These are phyloP conservation scores for Boletus semigastroideus DNA, from an alignment of 1,284 basidiomycete species.

Conservation along the genomic window DNA sequence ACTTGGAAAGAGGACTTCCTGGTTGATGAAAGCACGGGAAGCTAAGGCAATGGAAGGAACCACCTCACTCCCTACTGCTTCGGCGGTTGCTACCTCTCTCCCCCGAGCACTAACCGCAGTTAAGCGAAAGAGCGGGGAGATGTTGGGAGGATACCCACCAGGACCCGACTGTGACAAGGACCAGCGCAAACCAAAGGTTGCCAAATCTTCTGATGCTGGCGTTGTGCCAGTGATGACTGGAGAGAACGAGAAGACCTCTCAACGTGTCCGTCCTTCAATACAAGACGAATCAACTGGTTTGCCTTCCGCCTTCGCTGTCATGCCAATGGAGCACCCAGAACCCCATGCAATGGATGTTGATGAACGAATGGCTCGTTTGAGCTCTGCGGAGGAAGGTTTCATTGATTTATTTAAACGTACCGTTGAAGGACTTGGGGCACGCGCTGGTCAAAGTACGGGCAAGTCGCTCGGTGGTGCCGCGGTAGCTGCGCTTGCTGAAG, in stretches of 20 bases:
- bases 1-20: conserved; percentile 67
- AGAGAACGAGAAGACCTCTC: conserved; percentile 10
- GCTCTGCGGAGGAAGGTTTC: conserved; percentile 43
- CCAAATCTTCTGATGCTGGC: conserved; percentile 43
- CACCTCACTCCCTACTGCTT: conserved; percentile 40
- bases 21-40: conserved; percentile 74
- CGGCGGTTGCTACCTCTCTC: conserved; percentile 7
- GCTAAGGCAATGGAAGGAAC: conserved; percentile 65
- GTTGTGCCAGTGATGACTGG: conserved; percentile 33
- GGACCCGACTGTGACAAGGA: conserved; percentile 32
- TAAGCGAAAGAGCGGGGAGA: conserved; percentile 71
- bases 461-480: conserved; percentile 61
- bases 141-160: conserved; percentile 33
- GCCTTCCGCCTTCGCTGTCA: not conserved
- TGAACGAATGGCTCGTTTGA: conserved; percentile 12
- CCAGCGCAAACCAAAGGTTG: conserved; percentile 48
- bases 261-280: conserved; percentile 2
- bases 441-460: conserved; percentile 55
- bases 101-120: conserved; percentile 26
- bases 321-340: conserved; percentile 1
- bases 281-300: conserved; percentile 5
- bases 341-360: conserved; percentile 15
- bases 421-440: conserved; percentile 64
- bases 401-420: conserved; percentile 66
- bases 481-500: conserved; percentile 65